A percentile compares a stretch with the other conserved stretches of the same genome.
Evolutionary conservation across 2,329 filamentous ascomycete species (phyloP).

Genomic region (Penicillium sp.): DNA sequence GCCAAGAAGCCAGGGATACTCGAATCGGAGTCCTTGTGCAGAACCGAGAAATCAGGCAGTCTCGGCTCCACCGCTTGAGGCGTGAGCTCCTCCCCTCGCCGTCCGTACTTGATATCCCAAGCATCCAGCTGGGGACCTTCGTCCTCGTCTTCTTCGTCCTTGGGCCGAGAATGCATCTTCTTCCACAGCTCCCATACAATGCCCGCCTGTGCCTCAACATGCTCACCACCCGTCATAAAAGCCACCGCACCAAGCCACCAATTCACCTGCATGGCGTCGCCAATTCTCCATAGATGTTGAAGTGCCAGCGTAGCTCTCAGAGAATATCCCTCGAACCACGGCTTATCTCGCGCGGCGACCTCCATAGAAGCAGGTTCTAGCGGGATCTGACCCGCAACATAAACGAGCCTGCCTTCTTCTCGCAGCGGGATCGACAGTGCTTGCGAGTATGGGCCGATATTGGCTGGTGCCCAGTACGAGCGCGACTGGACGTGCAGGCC

Average conservation of each 20-base stretch:
- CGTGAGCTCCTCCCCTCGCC: constrained; percentile 51
- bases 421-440: constrained; percentile 57
- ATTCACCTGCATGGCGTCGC: constrained; percentile 67
- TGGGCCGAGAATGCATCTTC: constrained; percentile 33
- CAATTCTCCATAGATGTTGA: constrained; percentile 89
- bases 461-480: constrained; percentile 97
- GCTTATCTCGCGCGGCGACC: constrained; percentile 28
- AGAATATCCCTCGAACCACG: constrained; percentile 45
- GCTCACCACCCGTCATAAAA: constrained; percentile 61
- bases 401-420: constrained; percentile 51
- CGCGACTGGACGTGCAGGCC: constrained; percentile 86
- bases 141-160: constrained; percentile 44
- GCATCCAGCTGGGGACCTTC: constrained; percentile 52
- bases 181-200: constrained; percentile 52
- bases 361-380: constrained; percentile 79
- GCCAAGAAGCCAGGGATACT: constrained; percentile 69
- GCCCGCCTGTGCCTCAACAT: constrained; percentile 37
- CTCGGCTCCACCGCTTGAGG: constrained; percentile 24
- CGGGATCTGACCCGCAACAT: constrained; percentile 88
- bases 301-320: constrained; percentile 71
- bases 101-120: constrained; percentile 58
- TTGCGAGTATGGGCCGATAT: constrained; percentile 96
- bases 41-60: constrained; percentile 33
- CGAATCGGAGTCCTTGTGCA: constrained; percentile 18
- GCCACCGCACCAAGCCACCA: constrained; percentile 77